A percentile compares a stretch with the other conserved stretches of the same genome.
Evolutionary conservation across 148 eudicot genomes (phyloP).

Genomic region (Diospyros kaki): DNA sequence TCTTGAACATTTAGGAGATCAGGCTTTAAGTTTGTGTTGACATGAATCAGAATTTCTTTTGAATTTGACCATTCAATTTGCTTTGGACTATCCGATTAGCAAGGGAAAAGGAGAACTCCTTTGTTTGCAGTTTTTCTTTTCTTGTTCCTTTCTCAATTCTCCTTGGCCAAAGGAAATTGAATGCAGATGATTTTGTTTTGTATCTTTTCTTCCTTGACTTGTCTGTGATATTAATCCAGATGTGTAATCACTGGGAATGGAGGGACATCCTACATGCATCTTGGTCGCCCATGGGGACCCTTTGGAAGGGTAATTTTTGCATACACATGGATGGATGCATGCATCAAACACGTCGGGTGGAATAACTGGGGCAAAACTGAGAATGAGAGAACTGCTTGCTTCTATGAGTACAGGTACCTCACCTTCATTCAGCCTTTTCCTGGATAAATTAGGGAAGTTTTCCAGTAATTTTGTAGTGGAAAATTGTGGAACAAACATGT

Average conservation of each 20-base stretch:
- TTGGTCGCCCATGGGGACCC: slow-evolving; percentile 99
- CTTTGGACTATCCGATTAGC: no score
- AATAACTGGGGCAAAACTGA: slow-evolving; percentile 89
- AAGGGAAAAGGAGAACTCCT: no score
- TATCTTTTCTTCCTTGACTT: not conserved
- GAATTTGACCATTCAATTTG: no score
- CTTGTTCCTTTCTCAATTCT: no score
- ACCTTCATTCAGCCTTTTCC: not conserved
- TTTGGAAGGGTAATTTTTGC: slow-evolving; percentile 93
- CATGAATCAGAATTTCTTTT: no score
- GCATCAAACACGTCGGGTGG: slow-evolving; percentile 78
- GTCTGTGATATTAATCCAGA: slow-evolving; percentile 31
- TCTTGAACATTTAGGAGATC: no score
- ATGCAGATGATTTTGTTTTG: not conserved
- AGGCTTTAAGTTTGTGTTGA: no score
- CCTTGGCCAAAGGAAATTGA: no score
- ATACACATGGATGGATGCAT: slow-evolving; percentile 86
- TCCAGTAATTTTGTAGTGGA: not conserved
- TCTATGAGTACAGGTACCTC: slow-evolving; percentile 85
- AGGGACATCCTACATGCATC: slow-evolving; percentile 53
- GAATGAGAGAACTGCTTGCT: slow-evolving; percentile 96
- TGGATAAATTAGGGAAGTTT: not conserved
- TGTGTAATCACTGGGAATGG: slow-evolving; percentile 96
- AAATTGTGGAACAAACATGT: no score
- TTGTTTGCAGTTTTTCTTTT: no score